Evolutionary conservation across 345 rosid genomes (phyloP).

Genomic region (Hibiscus syriacus): DNA sequence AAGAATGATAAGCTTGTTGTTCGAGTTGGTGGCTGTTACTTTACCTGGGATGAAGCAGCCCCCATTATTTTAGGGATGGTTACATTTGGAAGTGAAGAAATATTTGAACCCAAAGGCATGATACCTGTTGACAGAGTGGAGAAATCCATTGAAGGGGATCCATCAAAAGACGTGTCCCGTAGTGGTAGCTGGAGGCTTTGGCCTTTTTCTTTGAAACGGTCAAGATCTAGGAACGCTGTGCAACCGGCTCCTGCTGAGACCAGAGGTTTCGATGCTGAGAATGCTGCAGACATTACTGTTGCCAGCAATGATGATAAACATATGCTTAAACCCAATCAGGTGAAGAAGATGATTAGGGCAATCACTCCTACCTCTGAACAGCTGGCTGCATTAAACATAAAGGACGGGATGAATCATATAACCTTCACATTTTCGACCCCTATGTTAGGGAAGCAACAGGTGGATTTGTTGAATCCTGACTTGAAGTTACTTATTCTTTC

Average conservation of each 20-base stretch:
- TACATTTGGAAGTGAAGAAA: conserved; percentile 36
- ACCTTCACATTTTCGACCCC: conserved; percentile 83
- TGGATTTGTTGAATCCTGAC: conserved; percentile 17
- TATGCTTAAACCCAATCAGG: conserved; percentile 25
- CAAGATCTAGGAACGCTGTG: conserved; percentile 30
- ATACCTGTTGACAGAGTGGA: conserved; percentile 42
- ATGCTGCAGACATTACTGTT: conserved; percentile 17
- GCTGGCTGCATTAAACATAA: conserved; percentile 68
- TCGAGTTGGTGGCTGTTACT: conserved; percentile 39
- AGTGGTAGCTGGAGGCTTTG: conserved; percentile 79
- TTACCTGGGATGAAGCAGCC: conserved; percentile 61
- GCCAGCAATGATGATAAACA: conserved; percentile 20
- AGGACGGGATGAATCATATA: conserved; percentile 68
- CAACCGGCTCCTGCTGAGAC: conserved; percentile 22
- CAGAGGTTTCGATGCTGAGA: conserved; percentile 26
- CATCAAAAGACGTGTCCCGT: conserved; percentile 30
- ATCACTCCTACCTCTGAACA: conserved; percentile 79
- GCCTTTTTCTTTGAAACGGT: conserved; percentile 64
- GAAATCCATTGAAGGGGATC: conserved; percentile 33
- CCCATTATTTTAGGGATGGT: conserved; percentile 45
- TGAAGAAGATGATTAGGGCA: conserved; percentile 49
- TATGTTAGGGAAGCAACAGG: conserved; percentile 92
- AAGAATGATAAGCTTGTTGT: conserved; percentile 52
- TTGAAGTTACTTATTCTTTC: conserved; percentile 6
- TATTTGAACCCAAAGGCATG: conserved; percentile 53